Evolutionary conservation across 495 filamentous ascomycete species (phyloP).

Genomic region (Aspergillus haitiensis): DNA sequence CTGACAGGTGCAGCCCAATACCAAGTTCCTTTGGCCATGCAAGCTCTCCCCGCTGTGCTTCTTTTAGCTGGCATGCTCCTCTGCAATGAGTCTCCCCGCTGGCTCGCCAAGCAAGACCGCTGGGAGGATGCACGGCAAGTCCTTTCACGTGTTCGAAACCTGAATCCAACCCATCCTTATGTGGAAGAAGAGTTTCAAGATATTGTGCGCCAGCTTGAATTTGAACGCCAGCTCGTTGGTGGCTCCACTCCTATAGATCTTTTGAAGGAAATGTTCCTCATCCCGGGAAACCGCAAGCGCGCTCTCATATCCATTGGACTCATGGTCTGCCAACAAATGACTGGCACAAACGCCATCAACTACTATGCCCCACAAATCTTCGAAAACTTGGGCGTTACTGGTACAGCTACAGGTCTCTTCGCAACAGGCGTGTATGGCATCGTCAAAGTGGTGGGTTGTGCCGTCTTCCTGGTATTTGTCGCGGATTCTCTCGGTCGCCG

Average conservation of each 20-base stretch:
- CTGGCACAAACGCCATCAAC: constrained; percentile 52
- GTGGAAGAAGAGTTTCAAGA: constrained; percentile 63
- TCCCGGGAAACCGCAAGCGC: constrained; percentile 42
- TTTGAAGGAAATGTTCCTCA: constrained; percentile 51
- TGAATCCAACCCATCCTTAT: constrained; percentile 35
- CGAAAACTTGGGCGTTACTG: constrained; percentile 49
- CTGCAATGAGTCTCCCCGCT: constrained; percentile 56
- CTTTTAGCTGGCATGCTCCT: constrained; percentile 53
- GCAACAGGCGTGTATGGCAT: constrained; percentile 57
- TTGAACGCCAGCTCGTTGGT: constrained; percentile 62
- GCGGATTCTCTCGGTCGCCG: constrained; percentile 71
- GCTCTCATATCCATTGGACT: constrained; percentile 46
- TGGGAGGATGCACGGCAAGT: constrained; percentile 46
- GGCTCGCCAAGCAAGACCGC: constrained; percentile 52
- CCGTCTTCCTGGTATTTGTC: constrained; percentile 65
- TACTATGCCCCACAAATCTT: constrained; percentile 65
- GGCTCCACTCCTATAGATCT: constrained; percentile 56
- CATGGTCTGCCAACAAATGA: constrained; percentile 57
- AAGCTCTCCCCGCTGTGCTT: constrained; percentile 52
- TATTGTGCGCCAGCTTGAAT: constrained; percentile 64
- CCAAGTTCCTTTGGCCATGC: constrained; percentile 54
- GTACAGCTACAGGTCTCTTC: constrained; percentile 50
- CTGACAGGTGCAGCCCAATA: constrained; percentile 50
- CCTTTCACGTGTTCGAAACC: constrained; percentile 47
- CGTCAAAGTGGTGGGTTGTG: constrained; percentile 57